Conservation (phyloP, 2,329 filamentous ascomycete species). For the Dothideomycetes sp. region DNA sequence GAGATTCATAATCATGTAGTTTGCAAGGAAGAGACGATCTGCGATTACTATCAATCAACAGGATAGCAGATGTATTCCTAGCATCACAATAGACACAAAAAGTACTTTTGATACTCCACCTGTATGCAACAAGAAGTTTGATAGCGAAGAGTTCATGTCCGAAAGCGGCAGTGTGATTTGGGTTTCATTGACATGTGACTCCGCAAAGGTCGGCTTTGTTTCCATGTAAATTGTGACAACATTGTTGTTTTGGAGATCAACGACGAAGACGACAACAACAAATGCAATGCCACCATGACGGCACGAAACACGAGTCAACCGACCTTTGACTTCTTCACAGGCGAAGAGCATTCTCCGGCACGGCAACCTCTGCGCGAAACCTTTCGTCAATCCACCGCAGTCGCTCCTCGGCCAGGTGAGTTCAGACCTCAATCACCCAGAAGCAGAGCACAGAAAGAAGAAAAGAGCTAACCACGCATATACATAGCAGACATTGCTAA, state of each 20-base stretch:
- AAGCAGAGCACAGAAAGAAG: not conserved
- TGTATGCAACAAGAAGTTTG: no score
- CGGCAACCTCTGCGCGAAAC: constrained; percentile 34
- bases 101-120: no score
- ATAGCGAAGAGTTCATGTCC: no score
- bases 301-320: constrained; percentile 25
- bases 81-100: no score
- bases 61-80: no score
- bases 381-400: constrained; percentile 34
- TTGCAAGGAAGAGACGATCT: no score
- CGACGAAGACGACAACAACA: not conserved
- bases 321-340: constrained; percentile 41
- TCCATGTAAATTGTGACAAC: not conserved
- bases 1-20: no score
- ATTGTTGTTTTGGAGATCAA: constrained; percentile 1
- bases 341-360: constrained; percentile 27
- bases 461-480: no score
- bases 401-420: constrained; percentile 27
- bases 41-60: no score
- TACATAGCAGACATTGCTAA: constrained; percentile 31
- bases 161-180: not conserved
- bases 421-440: constrained; percentile 2
- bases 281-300: not conserved
- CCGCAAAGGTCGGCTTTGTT: constrained; percentile 6
- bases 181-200: not conserved